Percentiles rank a stretch among this genome's conserved stretches.
phyloP scores from a whole-genome alignment of 176 grass and related monocot species.

The Aegilops tauschii region DNA sequence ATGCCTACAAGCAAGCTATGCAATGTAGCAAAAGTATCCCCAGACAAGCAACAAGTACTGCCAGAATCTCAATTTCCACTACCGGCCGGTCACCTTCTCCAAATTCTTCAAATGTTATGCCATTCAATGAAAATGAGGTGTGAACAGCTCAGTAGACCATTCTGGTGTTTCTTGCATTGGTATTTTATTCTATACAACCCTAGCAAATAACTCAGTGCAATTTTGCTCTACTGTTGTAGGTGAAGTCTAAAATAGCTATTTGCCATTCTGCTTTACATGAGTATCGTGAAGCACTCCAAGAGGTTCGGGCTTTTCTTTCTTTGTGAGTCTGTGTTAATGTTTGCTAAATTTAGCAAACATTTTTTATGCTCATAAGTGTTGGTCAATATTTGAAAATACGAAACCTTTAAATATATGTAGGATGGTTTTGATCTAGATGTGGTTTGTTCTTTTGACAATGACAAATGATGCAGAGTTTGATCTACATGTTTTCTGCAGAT shows the following conservation, averaged over 20 bases:
- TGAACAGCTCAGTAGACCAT: not conserved
- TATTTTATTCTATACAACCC: slow-evolving; percentile 1
- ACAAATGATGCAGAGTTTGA: not conserved
- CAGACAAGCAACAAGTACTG: slow-evolving; percentile 55
- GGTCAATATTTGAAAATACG: not conserved
- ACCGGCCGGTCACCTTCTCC: slow-evolving; percentile 76
- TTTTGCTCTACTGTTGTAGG: slow-evolving; percentile 46
- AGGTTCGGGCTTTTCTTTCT: slow-evolving; percentile 45
- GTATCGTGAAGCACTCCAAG: slow-evolving; percentile 83
- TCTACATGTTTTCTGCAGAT: slow-evolving; percentile 60
- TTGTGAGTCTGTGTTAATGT: not conserved
- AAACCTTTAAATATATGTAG: not conserved
- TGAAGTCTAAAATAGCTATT: slow-evolving; percentile 90
- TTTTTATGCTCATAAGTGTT: not conserved
- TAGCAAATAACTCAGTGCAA: slow-evolving; percentile 16
- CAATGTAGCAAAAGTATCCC: slow-evolving; percentile 71
- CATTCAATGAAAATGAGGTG: slow-evolving; percentile 94
- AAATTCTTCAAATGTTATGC: slow-evolving; percentile 55
- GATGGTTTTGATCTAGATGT: not conserved
- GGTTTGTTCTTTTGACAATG: not conserved
- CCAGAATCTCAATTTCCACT: slow-evolving; percentile 65
- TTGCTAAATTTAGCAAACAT: not conserved
- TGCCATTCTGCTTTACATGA: slow-evolving; percentile 83
- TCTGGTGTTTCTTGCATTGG: not conserved
- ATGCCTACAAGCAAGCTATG: slow-evolving; percentile 86